phyloP scores from a whole-genome alignment of 2,329 filamentous ascomycete species.

The Exophiala dermatitidis region DNA sequence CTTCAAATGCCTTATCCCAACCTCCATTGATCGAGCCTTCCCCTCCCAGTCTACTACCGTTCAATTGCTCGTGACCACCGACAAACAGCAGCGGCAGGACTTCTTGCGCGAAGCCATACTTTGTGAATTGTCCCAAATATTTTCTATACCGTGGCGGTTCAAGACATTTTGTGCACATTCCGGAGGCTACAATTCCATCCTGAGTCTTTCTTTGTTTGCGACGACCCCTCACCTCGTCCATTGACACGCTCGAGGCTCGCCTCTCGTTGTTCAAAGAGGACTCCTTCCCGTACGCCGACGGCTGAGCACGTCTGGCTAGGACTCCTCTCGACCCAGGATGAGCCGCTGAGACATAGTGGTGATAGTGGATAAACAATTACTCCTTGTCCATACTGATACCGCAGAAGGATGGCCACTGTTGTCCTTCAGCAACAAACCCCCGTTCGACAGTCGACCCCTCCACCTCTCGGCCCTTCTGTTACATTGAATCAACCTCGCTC shows the following conservation, averaged over 20 bases:
- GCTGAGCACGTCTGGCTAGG: constrained; percentile 17
- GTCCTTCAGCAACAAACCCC: constrained; percentile 41
- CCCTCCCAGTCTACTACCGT: not conserved
- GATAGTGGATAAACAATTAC: not conserved
- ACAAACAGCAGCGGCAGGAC: not conserved
- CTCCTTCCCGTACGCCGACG: constrained; percentile 1
- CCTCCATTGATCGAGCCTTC: not conserved
- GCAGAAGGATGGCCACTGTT: constrained; percentile 39
- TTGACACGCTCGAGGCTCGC: not conserved
- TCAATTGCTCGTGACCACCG: not conserved
- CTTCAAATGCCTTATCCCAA: not conserved
- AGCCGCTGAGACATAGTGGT: constrained; percentile 11
- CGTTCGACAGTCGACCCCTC: constrained; percentile 39
- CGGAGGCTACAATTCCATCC: not conserved
- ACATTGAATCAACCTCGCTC: constrained; percentile 52
- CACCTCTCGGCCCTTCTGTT: constrained; percentile 45
- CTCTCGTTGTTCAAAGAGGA: not conserved
- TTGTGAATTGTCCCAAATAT: not conserved
- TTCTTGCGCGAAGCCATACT: constrained; percentile 4
- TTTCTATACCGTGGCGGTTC: not conserved
- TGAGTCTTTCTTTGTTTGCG: not conserved
- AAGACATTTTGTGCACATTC: not conserved
- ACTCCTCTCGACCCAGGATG: constrained; percentile 22
- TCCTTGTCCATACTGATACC: not conserved
- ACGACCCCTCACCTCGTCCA: not conserved